Evolutionary conservation across 2,329 filamentous ascomycete genomes (phyloP), one percentile per base, ranked within the genome.

Genomic region (Pyrenophora teres): DNA sequence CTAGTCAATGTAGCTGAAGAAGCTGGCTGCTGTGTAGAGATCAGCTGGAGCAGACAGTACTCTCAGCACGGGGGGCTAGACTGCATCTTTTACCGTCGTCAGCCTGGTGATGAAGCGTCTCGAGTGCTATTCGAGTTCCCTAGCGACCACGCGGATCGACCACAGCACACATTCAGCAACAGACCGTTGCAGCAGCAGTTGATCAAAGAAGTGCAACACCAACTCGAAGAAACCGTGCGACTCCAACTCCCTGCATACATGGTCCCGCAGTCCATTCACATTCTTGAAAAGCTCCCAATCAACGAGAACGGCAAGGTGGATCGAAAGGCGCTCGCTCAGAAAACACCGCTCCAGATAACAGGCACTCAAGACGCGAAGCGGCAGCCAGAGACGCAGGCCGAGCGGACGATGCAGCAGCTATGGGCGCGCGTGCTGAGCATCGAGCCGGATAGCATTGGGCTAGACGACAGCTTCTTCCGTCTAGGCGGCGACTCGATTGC

Each of bases 201-300:
- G 6, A 23, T 46, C 2, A 35, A 42, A 15, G 41, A 37, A 30
- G 39, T 21, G 38, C 23, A 50, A 27, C 10, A 60, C 21, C 10
- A 30, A n/a, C 32, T 41, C 4, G 9, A 2, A 6, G 31, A 41
- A 10, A 41, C 19, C 5, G 4, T 36, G 2, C 8, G 39, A 38
- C n/a, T 5, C 9, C 40, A 57, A 10, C 37, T 63, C 6, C 60
- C 60, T 3, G 31, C 50, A 9, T 63, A 63, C 42, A 65, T 65
- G 62, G 40, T 62, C 10, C 63, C 59, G 6, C 33, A 43, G 15
- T 35, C 56, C 3, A 67, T 71, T 66, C 56, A 64, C 53, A 68
- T 72, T 1, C 57, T 75, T 42, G 57, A 71, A 52, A 52, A 68
- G 2, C 39, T 65, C 32, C 60, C 60, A 1, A 36, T 60, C n/a